Percentiles rank a stretch among this genome's conserved stretches.
Evolutionary conservation across 257 asterid species (phyloP).

Genomic region (Solanum tacnaense): DNA sequence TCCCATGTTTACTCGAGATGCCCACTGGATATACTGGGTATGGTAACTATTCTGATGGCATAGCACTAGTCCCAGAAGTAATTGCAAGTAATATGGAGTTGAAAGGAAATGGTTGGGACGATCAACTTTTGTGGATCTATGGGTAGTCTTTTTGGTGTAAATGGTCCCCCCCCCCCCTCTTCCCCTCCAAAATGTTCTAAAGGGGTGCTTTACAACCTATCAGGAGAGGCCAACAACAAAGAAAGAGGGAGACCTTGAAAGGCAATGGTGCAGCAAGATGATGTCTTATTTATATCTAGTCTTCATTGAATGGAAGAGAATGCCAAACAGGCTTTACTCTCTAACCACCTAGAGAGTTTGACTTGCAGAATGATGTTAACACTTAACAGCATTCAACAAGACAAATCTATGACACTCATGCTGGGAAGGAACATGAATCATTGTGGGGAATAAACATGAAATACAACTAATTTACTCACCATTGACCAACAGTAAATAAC

Average conservation of each 20-base stretch:
- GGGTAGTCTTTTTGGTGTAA: background rate
- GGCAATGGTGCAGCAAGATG: background rate
- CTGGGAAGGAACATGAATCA: background rate
- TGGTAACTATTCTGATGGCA: background rate
- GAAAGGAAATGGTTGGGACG: background rate
- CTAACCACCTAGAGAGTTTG: background rate
- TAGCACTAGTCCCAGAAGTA: background rate
- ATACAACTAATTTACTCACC: conserved; percentile 32
- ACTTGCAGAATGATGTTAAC: background rate
- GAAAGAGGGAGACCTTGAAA: background rate
- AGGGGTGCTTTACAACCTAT: background rate
- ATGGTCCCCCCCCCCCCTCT: background rate
- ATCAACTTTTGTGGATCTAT: background rate
- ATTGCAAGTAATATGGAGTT: background rate
- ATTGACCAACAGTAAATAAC: conserved; percentile 97
- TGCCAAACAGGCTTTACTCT: background rate
- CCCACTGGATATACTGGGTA: background rate
- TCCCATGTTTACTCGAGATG: background rate
- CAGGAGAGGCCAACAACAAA: background rate
- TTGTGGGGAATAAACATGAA: background rate
- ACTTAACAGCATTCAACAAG: background rate
- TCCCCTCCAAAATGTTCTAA: background rate
- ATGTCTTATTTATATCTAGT: background rate
- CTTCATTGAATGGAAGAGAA: background rate
- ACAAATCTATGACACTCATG: background rate